phyloP scores from a whole-genome alignment of 2,329 filamentous ascomycete genomes.

The Colletotrichum sp. region DNA sequence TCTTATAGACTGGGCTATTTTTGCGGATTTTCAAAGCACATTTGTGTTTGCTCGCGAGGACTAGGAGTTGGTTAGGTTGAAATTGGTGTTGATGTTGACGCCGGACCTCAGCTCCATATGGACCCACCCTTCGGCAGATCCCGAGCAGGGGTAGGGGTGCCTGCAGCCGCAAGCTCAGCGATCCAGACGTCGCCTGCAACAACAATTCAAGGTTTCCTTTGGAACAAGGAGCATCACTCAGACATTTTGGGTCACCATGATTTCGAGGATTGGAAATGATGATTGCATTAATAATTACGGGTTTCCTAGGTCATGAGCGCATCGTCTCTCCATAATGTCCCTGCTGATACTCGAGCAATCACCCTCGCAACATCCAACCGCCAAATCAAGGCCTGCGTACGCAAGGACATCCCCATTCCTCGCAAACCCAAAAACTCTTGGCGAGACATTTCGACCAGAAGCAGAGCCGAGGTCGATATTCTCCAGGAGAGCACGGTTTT shows the following conservation, averaged over 20 bases:
- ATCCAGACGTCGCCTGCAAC: neutral
- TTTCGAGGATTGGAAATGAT: neutral
- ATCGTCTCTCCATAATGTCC: neutral
- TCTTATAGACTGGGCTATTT: neutral
- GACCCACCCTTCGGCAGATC: neutral
- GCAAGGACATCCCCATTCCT: neutral
- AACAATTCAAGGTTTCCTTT: neutral
- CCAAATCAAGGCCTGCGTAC: neutral
- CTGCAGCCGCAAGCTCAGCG: neutral
- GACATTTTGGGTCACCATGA: neutral
- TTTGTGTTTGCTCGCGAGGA: neutral
- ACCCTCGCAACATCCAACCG: neutral
- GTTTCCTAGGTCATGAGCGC: neutral
- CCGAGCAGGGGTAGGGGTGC: conserved; percentile 5
- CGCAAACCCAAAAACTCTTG: too few species aligned
- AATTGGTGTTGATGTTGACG: conserved; percentile 6
- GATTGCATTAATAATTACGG: neutral
- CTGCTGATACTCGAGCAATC: neutral
- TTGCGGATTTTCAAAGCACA: neutral
- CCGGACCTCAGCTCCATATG: neutral
- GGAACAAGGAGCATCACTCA: neutral
- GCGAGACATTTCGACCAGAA: too few species aligned
- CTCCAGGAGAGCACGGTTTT: too few species aligned
- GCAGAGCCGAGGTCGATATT: too few species aligned
- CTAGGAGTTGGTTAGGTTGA: neutral